Conservation (phyloP, 129 eudicot genomes). For the Flaveria sonorensis region DNA sequence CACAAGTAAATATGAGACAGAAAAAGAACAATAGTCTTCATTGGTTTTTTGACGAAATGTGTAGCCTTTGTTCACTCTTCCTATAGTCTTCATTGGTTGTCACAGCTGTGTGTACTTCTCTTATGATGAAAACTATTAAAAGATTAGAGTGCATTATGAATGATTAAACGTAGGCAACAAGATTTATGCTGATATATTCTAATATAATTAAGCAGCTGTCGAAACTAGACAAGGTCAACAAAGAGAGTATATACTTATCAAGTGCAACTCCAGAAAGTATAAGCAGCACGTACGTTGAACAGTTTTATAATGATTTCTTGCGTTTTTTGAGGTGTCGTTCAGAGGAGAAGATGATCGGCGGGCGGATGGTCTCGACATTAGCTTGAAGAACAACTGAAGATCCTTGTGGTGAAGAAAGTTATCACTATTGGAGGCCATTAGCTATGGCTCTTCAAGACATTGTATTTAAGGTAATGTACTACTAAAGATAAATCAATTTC, state of each 20-base stretch:
- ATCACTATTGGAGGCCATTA: slow-evolving; percentile 58
- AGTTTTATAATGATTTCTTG: slow-evolving; percentile 40
- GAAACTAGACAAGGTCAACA: slow-evolving; percentile 41
- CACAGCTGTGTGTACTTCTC: too few species aligned
- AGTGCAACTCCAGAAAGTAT: slow-evolving; percentile 31
- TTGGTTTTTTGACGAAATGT: too few species aligned
- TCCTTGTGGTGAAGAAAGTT: slow-evolving; percentile 42
- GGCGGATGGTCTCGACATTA: slow-evolving; percentile 60
- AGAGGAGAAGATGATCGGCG: slow-evolving; percentile 45
- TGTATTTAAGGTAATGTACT: slow-evolving; percentile 48
- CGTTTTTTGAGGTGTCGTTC: slow-evolving; percentile 39
- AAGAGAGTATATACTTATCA: slow-evolving; percentile 42
- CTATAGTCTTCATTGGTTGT: too few species aligned
- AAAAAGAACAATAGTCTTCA: too few species aligned
- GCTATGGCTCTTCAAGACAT: slow-evolving; percentile 57
- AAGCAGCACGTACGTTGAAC: slow-evolving; percentile 28
- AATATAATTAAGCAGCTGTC: slow-evolving; percentile 43
- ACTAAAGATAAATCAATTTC: too few species aligned
- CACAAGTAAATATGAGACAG: too few species aligned
- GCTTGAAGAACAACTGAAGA: slow-evolving; percentile 39
- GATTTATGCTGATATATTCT: too few species aligned
- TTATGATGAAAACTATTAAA: too few species aligned
- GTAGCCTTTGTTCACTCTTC: too few species aligned
- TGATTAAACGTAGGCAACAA: too few species aligned
- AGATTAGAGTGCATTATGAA: too few species aligned